phyloP scores from a whole-genome alignment of 495 filamentous ascomycete genomes.

The Viridothelium virens region DNA sequence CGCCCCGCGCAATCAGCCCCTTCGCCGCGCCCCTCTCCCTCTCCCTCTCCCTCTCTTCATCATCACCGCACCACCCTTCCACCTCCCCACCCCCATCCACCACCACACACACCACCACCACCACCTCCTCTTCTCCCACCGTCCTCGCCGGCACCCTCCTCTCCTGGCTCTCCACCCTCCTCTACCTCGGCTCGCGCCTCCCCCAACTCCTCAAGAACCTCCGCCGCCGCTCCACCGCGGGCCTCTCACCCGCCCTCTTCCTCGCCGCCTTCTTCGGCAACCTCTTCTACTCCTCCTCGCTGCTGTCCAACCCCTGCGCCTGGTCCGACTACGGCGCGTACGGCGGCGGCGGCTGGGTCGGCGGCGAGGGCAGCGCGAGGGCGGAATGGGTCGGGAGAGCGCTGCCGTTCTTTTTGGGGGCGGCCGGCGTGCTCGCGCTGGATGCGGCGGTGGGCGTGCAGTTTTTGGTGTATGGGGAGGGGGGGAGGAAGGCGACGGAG shows the following conservation, averaged over 20 bases:
- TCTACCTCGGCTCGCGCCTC: constrained; percentile 63
- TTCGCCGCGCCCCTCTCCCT: constrained; percentile 17
- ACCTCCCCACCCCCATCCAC: constrained; percentile 14
- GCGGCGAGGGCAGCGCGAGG: constrained; percentile 49
- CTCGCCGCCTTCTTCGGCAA: constrained; percentile 66
- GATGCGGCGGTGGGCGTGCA: constrained; percentile 61
- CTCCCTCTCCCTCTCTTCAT: constrained; percentile 27
- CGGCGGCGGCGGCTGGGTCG: constrained; percentile 62
- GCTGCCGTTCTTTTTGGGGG: constrained; percentile 64
- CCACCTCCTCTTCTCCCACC: constrained; percentile 28
- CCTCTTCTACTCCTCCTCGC: constrained; percentile 60
- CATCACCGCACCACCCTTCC: constrained; percentile 23
- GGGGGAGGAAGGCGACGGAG: constrained; percentile 27
- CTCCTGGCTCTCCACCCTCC: constrained; percentile 58
- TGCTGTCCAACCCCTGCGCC: constrained; percentile 60
- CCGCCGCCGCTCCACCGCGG: constrained; percentile 56
- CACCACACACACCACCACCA: constrained; percentile 19
- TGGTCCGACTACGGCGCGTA: constrained; percentile 55
- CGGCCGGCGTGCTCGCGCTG: constrained; percentile 58
- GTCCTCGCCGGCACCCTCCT: constrained; percentile 50
- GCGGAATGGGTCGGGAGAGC: constrained; percentile 51
- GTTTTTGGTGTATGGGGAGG: constrained; percentile 53
- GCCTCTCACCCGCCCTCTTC: constrained; percentile 62
- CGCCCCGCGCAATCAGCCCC: constrained; percentile 4
- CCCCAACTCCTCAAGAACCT: constrained; percentile 67